These are phyloP conservation scores for Magnolia sinica DNA, from an alignment of 164 flowering plant genomes.

Conservation along the genomic window DNA sequence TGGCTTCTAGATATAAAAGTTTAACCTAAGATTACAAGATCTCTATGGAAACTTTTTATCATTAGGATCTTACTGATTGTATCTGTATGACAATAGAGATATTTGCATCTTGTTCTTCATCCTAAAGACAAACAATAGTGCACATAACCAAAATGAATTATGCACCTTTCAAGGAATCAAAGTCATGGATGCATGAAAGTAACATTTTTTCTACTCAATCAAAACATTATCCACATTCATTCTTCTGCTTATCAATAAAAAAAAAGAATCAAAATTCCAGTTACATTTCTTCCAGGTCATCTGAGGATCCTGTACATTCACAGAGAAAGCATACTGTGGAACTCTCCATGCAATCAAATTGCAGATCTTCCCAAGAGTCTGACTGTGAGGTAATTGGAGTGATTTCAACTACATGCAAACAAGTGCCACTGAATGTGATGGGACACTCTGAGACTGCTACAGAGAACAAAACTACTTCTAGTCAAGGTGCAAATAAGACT, in stretches of 20 bases:
- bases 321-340: slow-evolving; percentile 23
- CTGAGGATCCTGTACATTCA: slow-evolving; percentile 25
- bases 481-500: slow-evolving; percentile 42
- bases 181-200: background rate
- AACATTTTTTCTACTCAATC: background rate
- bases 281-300: slow-evolving; percentile 45
- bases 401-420: slow-evolving; percentile 41
- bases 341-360: slow-evolving; percentile 14
- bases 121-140: background rate
- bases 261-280: background rate
- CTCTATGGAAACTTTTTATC: background rate
- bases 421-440: slow-evolving; percentile 21
- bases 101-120: background rate
- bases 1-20: no score
- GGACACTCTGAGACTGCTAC: slow-evolving; percentile 11
- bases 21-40: no score
- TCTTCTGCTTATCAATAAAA: background rate
- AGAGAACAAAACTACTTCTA: slow-evolving; percentile 17
- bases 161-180: background rate
- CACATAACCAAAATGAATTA: background rate
- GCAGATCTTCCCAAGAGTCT: slow-evolving; percentile 19
- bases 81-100: background rate
- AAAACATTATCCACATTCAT: background rate
- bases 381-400: slow-evolving; percentile 41
- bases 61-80: background rate